A percentile compares a stretch with the other conserved stretches of the same genome.
Conservation (phyloP, 345 rosid species). For the Acer saccharum region DNA sequence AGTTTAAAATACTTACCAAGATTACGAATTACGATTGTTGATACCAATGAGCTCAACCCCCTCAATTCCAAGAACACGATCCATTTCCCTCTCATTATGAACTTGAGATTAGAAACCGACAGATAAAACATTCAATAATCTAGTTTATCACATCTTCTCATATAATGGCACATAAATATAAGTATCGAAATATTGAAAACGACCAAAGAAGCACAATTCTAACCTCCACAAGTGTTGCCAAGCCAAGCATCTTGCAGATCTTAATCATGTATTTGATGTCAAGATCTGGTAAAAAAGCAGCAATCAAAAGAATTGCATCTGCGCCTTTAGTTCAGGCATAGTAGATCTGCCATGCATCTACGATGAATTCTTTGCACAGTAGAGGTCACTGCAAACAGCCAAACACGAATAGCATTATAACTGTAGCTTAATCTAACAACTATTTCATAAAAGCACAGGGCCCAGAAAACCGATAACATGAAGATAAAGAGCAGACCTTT, state of each 20-base stretch:
- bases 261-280: constrained; percentile 88
- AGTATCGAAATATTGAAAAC: background rate
- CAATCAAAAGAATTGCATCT: constrained; percentile 85
- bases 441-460: constrained; percentile 5
- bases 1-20: constrained; percentile 56
- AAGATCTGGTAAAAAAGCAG: constrained; percentile 90
- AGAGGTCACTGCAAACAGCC: constrained; percentile 98
- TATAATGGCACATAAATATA: background rate
- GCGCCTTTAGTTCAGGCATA: constrained; percentile 87
- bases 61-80: constrained; percentile 90
- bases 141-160: background rate
- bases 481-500: constrained; percentile 45
- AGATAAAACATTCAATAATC: background rate
- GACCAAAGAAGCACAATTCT: constrained; percentile 9
- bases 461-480: constrained; percentile 1
- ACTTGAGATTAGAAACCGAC: constrained; percentile 47
- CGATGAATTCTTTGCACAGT: constrained; percentile 84
- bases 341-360: constrained; percentile 95
- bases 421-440: constrained; percentile 19
- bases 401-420: constrained; percentile 16
- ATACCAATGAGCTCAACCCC: constrained; percentile 89
- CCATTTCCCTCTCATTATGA: constrained; percentile 93
- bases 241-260: constrained; percentile 87
- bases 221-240: constrained; percentile 88
- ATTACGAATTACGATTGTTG: constrained; percentile 84